Base-by-base conservation (phyloP, 2,329 filamentous ascomycete species). In the Acrocalymma vagum region DNA sequence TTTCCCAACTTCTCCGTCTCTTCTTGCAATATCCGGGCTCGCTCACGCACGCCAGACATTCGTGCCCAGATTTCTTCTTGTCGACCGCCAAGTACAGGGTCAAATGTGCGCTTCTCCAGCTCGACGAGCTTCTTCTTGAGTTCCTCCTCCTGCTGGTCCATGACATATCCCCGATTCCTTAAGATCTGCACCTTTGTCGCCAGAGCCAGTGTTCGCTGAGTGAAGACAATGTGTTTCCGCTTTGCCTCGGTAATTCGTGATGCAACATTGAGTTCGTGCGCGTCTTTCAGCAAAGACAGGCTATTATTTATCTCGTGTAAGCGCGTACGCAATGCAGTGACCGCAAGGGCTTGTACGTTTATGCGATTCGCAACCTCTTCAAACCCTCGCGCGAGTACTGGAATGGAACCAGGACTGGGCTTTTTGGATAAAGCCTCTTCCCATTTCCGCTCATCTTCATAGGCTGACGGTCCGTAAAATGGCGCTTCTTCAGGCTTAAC, bases 31-130 rank as follows among this genome's bases (percentile, higher is more conserved):
- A 84, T 80, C 53, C 86, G 82, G 15, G 87, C 86, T 52, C 90
- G 83, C 47, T 88, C 87, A 51, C 87, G 78, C 31, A 94, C 74
- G 24, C 86, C 81, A 32, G 91, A 86, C 72, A 94, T 81, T 29
- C 89, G 78, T 51, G 88, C 90, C 89, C 89, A 94, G 29, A 94
- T 83, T 74, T 94, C 89, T 69, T 94, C 90, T 63, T 90, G 86
- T 53, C 88, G 77, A 3, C 88, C 88, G 24, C 82, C 81, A 39
- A 93, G 78, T 6, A 85, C 84, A 6, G 90, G 89, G 60, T 94
- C 89, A 51, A 85, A 83, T 18, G 90, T 82, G 34, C 78, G 77
- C 60, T 83, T 82, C 65, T 92, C 87, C 42, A 94, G 74, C 16
- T 74, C 77, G 59, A 84, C 75, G 43, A 95, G 75, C 65, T 88